Percentiles rank a stretch among this genome's conserved stretches.
phyloP scores from a whole-genome alignment of 257 asterid genomes.

The Schizonepeta tenuifolia region DNA sequence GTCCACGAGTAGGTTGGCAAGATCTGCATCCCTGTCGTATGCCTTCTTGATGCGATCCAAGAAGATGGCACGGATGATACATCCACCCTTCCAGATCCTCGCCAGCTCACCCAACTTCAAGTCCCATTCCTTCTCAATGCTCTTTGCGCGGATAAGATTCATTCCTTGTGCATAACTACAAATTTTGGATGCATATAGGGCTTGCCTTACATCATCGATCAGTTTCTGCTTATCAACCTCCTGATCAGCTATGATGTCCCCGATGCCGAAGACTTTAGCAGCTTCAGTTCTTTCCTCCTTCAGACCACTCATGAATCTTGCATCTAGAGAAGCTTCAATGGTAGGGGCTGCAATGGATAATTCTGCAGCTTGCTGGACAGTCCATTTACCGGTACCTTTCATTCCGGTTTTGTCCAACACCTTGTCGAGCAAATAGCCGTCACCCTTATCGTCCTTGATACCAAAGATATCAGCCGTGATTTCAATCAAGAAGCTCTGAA shows the following conservation, averaged over 20 bases:
- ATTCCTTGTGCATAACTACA: conserved; percentile 97
- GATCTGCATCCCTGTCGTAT: conserved; percentile 81
- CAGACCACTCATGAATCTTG: conserved; percentile 92
- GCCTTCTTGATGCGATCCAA: conserved; percentile 95
- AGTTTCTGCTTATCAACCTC: conserved; percentile 64
- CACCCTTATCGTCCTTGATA: conserved; percentile 88
- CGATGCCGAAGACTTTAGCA: conserved; percentile 75
- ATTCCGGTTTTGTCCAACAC: conserved; percentile 96
- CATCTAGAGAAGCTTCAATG: conserved; percentile 88
- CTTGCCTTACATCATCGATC: conserved; percentile 85
- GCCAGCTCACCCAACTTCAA: conserved; percentile 91
- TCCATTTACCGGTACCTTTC: conserved; percentile 99
- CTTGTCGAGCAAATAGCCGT: conserved; percentile 87
- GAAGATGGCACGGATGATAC: conserved; percentile 93
- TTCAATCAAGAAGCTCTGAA: conserved; percentile 91
- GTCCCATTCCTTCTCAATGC: conserved; percentile 87
- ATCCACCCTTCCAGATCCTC: conserved; percentile 97
- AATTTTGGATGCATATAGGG: conserved; percentile 85
- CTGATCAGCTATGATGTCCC: conserved; percentile 61
- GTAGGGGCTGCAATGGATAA: conserved; percentile 95
- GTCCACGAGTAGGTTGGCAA: conserved; percentile 87
- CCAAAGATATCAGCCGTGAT: conserved; percentile 94
- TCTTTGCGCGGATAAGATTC: conserved; percentile 93
- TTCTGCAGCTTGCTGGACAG: conserved; percentile 97
- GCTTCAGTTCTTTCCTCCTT: conserved; percentile 88